A percentile compares a stretch with the other conserved stretches of the same genome.
phyloP scores from a whole-genome alignment of 352 stramenopile genomes.

The Stephanocyclus meneghinianus region DNA sequence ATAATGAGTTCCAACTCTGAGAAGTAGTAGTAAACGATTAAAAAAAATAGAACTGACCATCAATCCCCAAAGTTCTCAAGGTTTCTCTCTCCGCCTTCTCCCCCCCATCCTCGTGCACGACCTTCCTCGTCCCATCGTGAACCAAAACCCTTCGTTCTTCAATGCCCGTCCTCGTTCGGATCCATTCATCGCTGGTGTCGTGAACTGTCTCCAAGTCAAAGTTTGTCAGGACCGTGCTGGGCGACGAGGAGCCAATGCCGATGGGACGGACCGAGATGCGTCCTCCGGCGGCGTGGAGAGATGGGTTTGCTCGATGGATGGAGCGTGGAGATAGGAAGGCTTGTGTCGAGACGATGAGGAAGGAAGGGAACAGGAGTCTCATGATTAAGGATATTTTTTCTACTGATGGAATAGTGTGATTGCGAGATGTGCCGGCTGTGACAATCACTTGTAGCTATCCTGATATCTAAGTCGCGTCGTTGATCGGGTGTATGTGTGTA shows the following conservation, averaged over 20 bases:
- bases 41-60: constrained; percentile 14
- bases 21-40: background rate
- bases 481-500: too few species aligned
- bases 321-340: background rate
- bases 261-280: constrained; percentile 69
- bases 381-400: background rate
- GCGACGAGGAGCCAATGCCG: constrained; percentile 76
- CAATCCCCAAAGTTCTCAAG: constrained; percentile 62
- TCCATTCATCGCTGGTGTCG: constrained; percentile 88
- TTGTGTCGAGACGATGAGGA: background rate
- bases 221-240: constrained; percentile 80
- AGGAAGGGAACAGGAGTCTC: background rate
- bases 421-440: background rate
- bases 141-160: constrained; percentile 72
- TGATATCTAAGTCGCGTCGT: too few species aligned
- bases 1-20: background rate
- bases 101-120: constrained; percentile 3
- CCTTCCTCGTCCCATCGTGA: constrained; percentile 40
- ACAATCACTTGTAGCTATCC: background rate
- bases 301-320: background rate
- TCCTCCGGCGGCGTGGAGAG: constrained; percentile 44
- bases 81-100: constrained; percentile 39
- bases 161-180: constrained; percentile 84
- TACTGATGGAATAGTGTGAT: background rate
- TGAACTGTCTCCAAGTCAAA: constrained; percentile 83